phyloP scores from a whole-genome alignment of 2,329 filamentous ascomycete genomes.

The Sporothrix phasma region DNA sequence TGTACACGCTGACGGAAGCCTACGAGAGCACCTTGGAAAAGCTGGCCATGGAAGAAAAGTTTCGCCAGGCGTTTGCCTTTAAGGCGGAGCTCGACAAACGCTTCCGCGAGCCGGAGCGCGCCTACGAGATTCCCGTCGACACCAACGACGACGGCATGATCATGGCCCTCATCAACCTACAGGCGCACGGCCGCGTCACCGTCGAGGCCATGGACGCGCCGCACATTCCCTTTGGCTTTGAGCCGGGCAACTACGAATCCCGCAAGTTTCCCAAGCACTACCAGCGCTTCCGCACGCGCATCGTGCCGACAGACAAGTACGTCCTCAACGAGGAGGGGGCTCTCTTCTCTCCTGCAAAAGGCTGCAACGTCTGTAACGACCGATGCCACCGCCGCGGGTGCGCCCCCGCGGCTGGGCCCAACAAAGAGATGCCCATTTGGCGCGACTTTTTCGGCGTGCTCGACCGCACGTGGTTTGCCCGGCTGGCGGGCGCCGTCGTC shows the following conservation, averaged over 20 bases:
- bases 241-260: slow-evolving; percentile 61
- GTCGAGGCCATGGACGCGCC: slow-evolving; percentile 47
- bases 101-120: slow-evolving; percentile 33
- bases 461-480: slow-evolving; percentile 52
- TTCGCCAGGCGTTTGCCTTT: slow-evolving; percentile 47
- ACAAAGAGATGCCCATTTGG: slow-evolving; percentile 57
- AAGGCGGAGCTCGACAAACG: slow-evolving; percentile 49
- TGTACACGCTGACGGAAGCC: slow-evolving; percentile 52
- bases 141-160: slow-evolving; percentile 53
- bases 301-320: slow-evolving; percentile 50
- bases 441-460: slow-evolving; percentile 55
- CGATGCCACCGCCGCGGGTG: not conserved
- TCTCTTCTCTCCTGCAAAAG: not conserved
- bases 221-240: slow-evolving; percentile 58
- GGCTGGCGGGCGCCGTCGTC: slow-evolving; percentile 51
- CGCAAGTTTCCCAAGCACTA: slow-evolving; percentile 56
- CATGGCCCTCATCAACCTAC: slow-evolving; percentile 57
- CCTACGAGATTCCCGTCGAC: slow-evolving; percentile 40
- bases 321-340: slow-evolving; percentile 29
- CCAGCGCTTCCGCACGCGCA: slow-evolving; percentile 53
- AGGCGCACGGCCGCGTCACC: slow-evolving; percentile 46
- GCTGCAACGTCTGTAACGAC: not conserved
- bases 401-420: slow-evolving; percentile 33
- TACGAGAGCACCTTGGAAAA: slow-evolving; percentile 49
- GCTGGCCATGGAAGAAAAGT: slow-evolving; percentile 43